Base-by-base conservation (phyloP, 1,139 yeast genomes). In the Debaryomycetaceae sp. region DNA sequence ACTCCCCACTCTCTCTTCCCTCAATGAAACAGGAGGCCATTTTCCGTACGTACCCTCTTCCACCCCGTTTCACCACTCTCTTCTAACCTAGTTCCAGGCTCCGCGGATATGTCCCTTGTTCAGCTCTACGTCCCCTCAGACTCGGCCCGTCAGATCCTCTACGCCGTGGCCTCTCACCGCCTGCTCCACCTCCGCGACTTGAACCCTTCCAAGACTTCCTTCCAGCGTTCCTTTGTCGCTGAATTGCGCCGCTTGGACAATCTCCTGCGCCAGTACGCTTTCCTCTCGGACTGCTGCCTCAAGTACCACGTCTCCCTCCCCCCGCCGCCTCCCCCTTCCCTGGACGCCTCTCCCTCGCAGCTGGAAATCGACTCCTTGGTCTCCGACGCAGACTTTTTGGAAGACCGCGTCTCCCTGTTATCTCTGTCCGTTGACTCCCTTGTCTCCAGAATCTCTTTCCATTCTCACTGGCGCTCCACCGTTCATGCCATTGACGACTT, bases 101-200 rank as follows among this genome's bases (percentile, higher is more conserved):
- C 90, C 29, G 90, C 90, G 70, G 81, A 75, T 43, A 79, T 79
- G 90, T 72, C 83, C 15, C 68, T 77, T 51, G 72, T 78, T 26
- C 83, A 79, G 47, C 54, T 80, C 42, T 79, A 77, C 45, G 74
- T 79, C 30, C 86, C 87, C 3, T 62, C 77, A 16, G 92, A 80
- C 51, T 69, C 73, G 15, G 59, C 80, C 3, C 59, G 90, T 40
- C 83, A 77, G 34, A 63, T 77, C 11, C 67, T 77, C 27, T 72
- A 76, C 45, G 60, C 73, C 16, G 55, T 80, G 27, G 90, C 90
- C 8, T 71, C 71, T 28, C 53, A 77, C 40, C 77, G 79, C 30
- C 52, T 70, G 33, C 59, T 79, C 27, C 83, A 79, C 54, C 76
- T 80, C 41, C 60, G 82, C 37, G 92, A 80, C 48, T 60, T 77